Conservation (phyloP, 1,139 yeast genomes). For the Yamadazyma siamensis region DNA sequence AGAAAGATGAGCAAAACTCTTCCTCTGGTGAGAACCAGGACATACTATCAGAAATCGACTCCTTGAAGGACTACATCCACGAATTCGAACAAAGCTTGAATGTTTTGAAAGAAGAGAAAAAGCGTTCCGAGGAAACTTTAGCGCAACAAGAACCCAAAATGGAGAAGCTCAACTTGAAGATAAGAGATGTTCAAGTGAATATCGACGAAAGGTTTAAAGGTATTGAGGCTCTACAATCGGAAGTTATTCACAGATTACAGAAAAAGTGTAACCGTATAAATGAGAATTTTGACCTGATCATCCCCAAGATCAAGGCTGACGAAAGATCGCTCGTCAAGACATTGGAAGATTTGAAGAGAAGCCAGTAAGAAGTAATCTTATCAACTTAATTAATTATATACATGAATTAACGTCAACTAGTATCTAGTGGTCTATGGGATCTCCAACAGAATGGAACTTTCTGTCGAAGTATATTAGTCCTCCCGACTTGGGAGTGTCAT, state of each 20-base stretch:
- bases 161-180: constrained; percentile 26
- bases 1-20: constrained; percentile 15
- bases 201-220: constrained; percentile 22
- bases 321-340: constrained; percentile 13
- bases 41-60: constrained; percentile 25
- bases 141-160: constrained; percentile 20
- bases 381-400: constrained; percentile 3
- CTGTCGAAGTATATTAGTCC: constrained; percentile 67
- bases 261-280: constrained; percentile 28
- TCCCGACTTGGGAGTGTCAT: constrained; percentile 33
- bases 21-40: constrained; percentile 13
- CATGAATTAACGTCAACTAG: constrained; percentile 9
- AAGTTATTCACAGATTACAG: constrained; percentile 24
- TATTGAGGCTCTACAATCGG: constrained; percentile 16
- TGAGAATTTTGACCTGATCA: constrained; percentile 37
- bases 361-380: background rate
- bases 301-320: constrained; percentile 30
- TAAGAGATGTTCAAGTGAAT: constrained; percentile 23
- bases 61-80: constrained; percentile 21
- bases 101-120: constrained; percentile 21
- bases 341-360: constrained; percentile 5
- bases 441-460: constrained; percentile 57
- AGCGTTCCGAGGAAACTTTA: constrained; percentile 21
- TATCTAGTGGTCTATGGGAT: no score
- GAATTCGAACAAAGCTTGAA: constrained; percentile 26